Base-by-base conservation (phyloP, 2,329 filamentous ascomycete species). In the Sclerotinia minor region DNA sequence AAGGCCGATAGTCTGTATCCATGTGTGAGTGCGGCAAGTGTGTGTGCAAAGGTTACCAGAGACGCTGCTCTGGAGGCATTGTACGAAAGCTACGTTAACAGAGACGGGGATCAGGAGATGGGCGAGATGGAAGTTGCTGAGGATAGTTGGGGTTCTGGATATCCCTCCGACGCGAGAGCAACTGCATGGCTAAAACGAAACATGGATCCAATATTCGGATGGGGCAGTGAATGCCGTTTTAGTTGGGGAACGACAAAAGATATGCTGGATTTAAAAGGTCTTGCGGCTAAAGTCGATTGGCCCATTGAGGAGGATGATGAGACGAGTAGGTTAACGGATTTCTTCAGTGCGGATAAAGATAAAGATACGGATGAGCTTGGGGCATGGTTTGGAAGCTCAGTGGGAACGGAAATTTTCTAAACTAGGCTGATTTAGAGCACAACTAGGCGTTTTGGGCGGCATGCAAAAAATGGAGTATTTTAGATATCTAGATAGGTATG, bases 231-330 rank as follows among this genome's bases (percentile, higher is more conserved):
- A 79, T 96, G 92, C 77, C 85, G 95, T 5, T 98, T 97, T 76
- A 97, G 93, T 76, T 99, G 95, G 95, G 91, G 91, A 0, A 98
- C 95, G 0, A 91, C 91, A 2, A 97, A 96, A 80, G 94, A 98
- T 75, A 86, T 98, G 87, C 81, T 99, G 5, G 81, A 83, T 64
- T 26, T 67, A n/a, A 92, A 91, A 77, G 84, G 82, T 11, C 82
- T 82, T 32, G 87, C 85, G 5, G 84, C 90, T 65, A 89, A 85
- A 76, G 90, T 96, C 0, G 92, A 96, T 57, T 98, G 94, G 94
- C 92, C 93, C 0, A 83, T 81, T 17, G 87, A 89, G 6, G 89
- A 93, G 26, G 89, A 92, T 45, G 86, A 85, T 5, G 87, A 89
- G 65, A 85, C 87, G 35, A 85, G 83, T 71, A 87, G 87, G 67